Evolutionary conservation across 1,139 yeast species (phyloP).

Genomic region (Lodderomyces theae): DNA sequence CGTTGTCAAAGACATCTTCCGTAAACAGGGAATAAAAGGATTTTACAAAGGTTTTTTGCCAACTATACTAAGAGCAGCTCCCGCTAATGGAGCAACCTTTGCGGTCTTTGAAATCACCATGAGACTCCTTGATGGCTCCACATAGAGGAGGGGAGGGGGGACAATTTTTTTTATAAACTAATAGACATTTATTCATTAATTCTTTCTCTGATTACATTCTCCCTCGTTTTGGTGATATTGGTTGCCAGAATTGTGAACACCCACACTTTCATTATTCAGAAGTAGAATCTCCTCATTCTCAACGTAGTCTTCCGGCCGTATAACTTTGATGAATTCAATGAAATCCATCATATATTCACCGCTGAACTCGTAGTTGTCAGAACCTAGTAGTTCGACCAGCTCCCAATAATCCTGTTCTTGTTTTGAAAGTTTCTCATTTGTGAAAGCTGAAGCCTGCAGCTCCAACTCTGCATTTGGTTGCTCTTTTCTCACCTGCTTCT

Average conservation of each 20-base stretch:
- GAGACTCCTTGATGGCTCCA: slow-evolving; percentile 39
- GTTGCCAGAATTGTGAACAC: background rate
- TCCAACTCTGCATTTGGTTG: slow-evolving; percentile 17
- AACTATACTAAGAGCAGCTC: slow-evolving; percentile 91
- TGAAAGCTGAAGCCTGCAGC: slow-evolving; percentile 19
- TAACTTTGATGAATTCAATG: slow-evolving; percentile 44
- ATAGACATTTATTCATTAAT: slow-evolving; percentile 1
- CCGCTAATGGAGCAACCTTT: slow-evolving; percentile 95
- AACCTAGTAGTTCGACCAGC: slow-evolving; percentile 44
- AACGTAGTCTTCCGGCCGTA: slow-evolving; percentile 42
- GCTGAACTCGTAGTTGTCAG: slow-evolving; percentile 49
- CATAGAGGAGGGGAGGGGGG: background rate
- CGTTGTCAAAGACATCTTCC: slow-evolving; percentile 54
- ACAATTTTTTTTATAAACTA: background rate
- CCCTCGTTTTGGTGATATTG: background rate
- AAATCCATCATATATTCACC: slow-evolving; percentile 52
- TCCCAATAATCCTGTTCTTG: slow-evolving; percentile 22
- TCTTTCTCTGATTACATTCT: background rate
- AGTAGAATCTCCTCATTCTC: slow-evolving; percentile 14
- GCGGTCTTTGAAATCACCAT: slow-evolving; percentile 86
- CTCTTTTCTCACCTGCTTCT: slow-evolving; percentile 18
- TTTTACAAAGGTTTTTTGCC: slow-evolving; percentile 88
- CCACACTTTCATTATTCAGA: slow-evolving; percentile 2
- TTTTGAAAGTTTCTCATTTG: slow-evolving; percentile 5
- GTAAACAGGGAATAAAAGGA: slow-evolving; percentile 63